These are phyloP conservation scores for Thermothielavioides terrestris DNA, from an alignment of 495 filamentous ascomycete genomes.

Conservation along the genomic window DNA sequence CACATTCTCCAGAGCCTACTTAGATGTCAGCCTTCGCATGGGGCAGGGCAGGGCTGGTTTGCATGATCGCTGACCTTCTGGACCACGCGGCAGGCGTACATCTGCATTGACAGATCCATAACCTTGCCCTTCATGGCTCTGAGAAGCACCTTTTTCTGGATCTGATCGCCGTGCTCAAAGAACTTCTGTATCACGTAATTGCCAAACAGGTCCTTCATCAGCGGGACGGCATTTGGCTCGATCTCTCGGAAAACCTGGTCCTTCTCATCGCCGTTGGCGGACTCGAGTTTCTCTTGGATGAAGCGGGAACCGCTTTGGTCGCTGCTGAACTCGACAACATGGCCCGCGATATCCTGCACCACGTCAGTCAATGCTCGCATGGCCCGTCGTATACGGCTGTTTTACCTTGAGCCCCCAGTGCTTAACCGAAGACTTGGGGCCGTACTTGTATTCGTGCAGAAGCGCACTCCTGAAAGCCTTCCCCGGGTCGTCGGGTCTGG, in stretches of 20 bases:
- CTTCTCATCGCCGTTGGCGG: conserved; percentile 94
- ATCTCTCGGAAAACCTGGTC: conserved; percentile 89
- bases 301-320: conserved; percentile 95
- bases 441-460: conserved; percentile 71
- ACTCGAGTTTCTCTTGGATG: conserved; percentile 90
- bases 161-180: conserved; percentile 92
- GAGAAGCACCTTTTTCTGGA: conserved; percentile 81
- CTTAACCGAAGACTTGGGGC: conserved; percentile 66
- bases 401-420: conserved; percentile 75
- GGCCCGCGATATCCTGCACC: conserved; percentile 68
- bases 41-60: background rate
- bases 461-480: conserved; percentile 61
- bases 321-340: conserved; percentile 90
- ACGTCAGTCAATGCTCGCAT: background rate
- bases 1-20: conserved; percentile 81
- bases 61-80: conserved; percentile 63
- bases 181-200: conserved; percentile 99
- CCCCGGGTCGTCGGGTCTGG: conserved; percentile 57
- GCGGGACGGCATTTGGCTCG: conserved; percentile 66
- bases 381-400: background rate
- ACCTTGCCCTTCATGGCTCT: conserved; percentile 81
- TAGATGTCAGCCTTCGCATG: conserved; percentile 13
- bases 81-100: conserved; percentile 94
- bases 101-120: conserved; percentile 68
- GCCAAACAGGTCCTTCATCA: conserved; percentile 95